Conservation (phyloP, 106 monocot genomes). For the Dendrobium huoshanense region DNA sequence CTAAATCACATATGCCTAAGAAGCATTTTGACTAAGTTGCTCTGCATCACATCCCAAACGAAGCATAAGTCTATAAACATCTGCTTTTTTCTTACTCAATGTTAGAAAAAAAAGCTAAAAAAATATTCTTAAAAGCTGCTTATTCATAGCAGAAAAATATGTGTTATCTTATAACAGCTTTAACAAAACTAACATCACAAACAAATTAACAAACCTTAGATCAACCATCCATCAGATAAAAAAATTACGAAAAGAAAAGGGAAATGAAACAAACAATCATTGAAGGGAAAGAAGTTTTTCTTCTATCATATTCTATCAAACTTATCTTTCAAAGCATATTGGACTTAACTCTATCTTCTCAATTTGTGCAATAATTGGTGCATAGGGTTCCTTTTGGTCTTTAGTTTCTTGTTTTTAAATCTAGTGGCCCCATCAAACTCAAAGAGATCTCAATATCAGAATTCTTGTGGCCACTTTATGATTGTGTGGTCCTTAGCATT, state of each 20-base stretch:
- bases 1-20: too few relatives aligned
- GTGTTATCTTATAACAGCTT: neutral
- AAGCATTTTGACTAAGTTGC: too few relatives aligned
- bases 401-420: neutral
- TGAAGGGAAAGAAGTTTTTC: neutral
- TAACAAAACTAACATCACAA: neutral
- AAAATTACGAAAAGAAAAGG: too few relatives aligned
- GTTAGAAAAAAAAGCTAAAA: too few relatives aligned
- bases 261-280: neutral
- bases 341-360: neutral
- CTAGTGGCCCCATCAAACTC: constrained; percentile 2
- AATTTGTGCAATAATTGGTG: neutral
- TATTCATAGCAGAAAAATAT: too few relatives aligned
- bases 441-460: neutral
- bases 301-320: neutral
- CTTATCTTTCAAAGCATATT: constrained; percentile 1
- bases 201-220: neutral
- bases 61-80: too few relatives aligned
- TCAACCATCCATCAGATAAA: neutral
- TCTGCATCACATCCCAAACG: too few relatives aligned
- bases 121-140: too few relatives aligned
- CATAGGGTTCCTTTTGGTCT: constrained; percentile 1
- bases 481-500: constrained; percentile 3
- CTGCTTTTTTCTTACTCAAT: too few relatives aligned
- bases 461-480: neutral